Conservation (phyloP, 2,329 filamentous ascomycete species). For the Pyrenophora graminea region DNA sequence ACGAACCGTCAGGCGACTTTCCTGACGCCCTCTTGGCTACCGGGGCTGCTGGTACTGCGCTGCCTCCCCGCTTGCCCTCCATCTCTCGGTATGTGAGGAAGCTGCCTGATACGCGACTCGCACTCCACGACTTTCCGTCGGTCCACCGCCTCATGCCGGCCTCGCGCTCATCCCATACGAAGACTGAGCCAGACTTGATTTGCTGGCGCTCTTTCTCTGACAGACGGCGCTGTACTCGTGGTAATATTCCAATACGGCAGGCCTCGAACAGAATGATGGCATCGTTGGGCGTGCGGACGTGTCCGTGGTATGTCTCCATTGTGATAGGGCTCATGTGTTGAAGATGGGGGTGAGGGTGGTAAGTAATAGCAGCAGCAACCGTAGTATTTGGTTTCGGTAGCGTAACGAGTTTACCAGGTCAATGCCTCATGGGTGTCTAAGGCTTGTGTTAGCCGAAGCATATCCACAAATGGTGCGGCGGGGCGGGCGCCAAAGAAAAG, state of each 20-base stretch:
- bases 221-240: constrained; percentile 86
- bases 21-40: constrained; percentile 51
- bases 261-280: constrained; percentile 99
- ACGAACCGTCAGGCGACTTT: constrained; percentile 82
- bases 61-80: constrained; percentile 93
- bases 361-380: neutral
- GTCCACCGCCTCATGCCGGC: constrained; percentile 99
- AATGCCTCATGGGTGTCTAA: constrained; percentile 15
- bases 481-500: neutral
- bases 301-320: constrained; percentile 97
- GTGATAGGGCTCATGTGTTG: constrained; percentile 5
- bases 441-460: constrained; percentile 16
- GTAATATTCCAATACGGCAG: constrained; percentile 84
- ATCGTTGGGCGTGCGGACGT: constrained; percentile 92
- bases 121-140: constrained; percentile 98
- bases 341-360: neutral
- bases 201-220: constrained; percentile 97
- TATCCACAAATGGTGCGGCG: neutral
- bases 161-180: constrained; percentile 99
- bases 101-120: constrained; percentile 93
- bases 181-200: constrained; percentile 94
- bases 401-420: neutral
- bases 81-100: constrained; percentile 98
- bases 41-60: constrained; percentile 58
- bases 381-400: neutral